Evolutionary conservation across 2,329 filamentous ascomycete genomes (phyloP), one percentile per base, ranked within the genome.

Genomic region (Coniochaeta hoffmannii): DNA sequence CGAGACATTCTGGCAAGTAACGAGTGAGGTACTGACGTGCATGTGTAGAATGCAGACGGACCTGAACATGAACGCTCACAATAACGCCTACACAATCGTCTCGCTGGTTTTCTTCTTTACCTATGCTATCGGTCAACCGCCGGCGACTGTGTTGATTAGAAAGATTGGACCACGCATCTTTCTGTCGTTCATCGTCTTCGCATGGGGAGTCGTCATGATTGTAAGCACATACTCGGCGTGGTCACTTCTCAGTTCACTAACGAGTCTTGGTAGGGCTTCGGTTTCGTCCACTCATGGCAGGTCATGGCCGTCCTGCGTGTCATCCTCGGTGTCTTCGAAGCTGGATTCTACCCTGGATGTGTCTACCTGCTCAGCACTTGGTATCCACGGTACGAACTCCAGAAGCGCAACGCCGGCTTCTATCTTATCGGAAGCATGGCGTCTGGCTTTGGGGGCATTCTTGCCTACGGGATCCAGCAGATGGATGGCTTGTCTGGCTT

Each of bases 331-430:
- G 61, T 83, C 36, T 77, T 72, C 38, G 82, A 85, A 65, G 72
- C 79, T 22, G 81, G 81, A 4, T 69, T 84, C 0, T 80, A 79
- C 60, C 79, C 79, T 2, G 80, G 79, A 7, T 77, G 85, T 71
- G 56, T 77, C 69, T 51, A 76, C 70, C 85, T 85, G 60, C 72
- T 87, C 1, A 81, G 78, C 0, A 86, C 81, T 61, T 88, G 85
- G 85, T 89, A 88, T 61, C 81, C 78, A 61, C 75, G 85, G 14
- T 77, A 74, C 5, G 85, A 88, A 60, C 83, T 87, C 41, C 82
- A 84, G 38, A 76, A 86, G 17, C 76, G 86, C 26, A 81, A 63
- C 52, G 61, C 61, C 19, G 35, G 66, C 10, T 67, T 64, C 57
- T 68, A 69, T 62, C 64, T 67, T 41, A 63, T 66, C 30, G 65